A percentile compares a stretch with the other conserved stretches of the same genome.
Evolutionary conservation across 441 rosid genomes (phyloP).

Genomic region (Gossypium schwendimanii): DNA sequence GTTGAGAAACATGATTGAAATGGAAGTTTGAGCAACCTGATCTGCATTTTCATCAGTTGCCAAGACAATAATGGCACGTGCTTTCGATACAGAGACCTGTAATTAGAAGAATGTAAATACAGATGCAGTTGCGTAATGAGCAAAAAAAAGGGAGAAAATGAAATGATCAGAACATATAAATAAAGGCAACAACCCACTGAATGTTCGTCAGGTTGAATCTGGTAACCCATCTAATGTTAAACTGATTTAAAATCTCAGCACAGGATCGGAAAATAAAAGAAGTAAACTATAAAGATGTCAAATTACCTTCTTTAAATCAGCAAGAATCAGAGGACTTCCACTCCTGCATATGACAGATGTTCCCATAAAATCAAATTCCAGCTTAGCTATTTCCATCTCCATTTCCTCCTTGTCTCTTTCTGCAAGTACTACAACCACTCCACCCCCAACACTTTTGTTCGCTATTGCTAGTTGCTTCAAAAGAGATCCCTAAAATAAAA

Average conservation of each 20-base stretch:
- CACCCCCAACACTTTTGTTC: constrained; percentile 85
- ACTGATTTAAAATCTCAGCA: neutral
- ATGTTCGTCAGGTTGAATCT: neutral
- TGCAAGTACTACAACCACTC: constrained; percentile 71
- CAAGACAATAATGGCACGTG: constrained; percentile 73
- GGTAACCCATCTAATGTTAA: neutral
- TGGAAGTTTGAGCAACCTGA: constrained; percentile 50
- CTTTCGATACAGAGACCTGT: constrained; percentile 91
- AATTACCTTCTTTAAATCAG: constrained; percentile 76
- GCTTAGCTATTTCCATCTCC: constrained; percentile 83
- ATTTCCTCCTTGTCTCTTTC: constrained; percentile 94
- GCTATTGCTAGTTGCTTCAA: constrained; percentile 92
- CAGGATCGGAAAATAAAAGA: neutral
- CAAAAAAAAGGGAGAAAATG: neutral
- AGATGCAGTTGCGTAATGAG: neutral
- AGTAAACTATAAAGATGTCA: neutral
- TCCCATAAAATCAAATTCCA: constrained; percentile 89
- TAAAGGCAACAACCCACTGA: neutral
- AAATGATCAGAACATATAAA: neutral
- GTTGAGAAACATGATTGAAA: neutral
- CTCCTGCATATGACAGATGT: constrained; percentile 91
- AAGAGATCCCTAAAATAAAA: constrained; percentile 68
- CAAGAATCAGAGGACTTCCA: constrained; percentile 84
- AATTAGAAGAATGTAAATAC: constrained; percentile 19
- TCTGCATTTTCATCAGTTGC: constrained; percentile 93